Conservation (phyloP, 176 grass and related monocot genomes). For the Alopecurus myosuroides region DNA sequence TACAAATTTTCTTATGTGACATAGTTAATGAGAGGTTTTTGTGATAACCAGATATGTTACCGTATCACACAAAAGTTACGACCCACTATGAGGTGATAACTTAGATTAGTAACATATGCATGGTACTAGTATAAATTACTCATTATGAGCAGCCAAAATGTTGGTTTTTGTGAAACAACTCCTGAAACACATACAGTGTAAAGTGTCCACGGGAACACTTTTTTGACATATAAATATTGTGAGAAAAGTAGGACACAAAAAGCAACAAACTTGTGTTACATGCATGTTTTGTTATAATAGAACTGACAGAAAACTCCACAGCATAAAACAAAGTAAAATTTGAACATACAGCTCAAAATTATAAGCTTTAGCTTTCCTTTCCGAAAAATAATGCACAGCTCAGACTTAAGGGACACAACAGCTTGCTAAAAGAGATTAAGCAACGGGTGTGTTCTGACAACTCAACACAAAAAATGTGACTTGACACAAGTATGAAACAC, state of each 20-base stretch:
- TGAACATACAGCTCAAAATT: not conserved
- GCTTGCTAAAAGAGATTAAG: not conserved
- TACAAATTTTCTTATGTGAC: too few species aligned
- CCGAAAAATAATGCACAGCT: not conserved
- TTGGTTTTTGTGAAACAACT: too few species aligned
- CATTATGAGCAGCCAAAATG: too few species aligned
- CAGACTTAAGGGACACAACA: slow-evolving; percentile 2
- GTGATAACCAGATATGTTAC: too few species aligned
- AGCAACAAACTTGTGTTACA: not conserved
- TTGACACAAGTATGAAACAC: slow-evolving; percentile 30
- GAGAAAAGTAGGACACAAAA: not conserved
- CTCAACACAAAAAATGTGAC: slow-evolving; percentile 33
- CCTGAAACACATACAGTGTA: too few species aligned
- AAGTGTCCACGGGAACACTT: too few species aligned
- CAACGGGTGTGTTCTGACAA: slow-evolving; percentile 25
- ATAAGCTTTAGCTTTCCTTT: not conserved
- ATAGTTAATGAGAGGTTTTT: too few species aligned
- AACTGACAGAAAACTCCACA: not conserved
- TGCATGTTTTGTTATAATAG: not conserved
- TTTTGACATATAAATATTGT: too few species aligned
- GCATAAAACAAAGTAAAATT: not conserved
- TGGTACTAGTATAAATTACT: too few species aligned
- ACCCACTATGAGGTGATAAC: too few species aligned
- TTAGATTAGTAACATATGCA: too few species aligned
- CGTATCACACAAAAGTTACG: too few species aligned